phyloP scores from a whole-genome alignment of 2,329 filamentous ascomycete genomes.

The Verticillium nonalfalfae region DNA sequence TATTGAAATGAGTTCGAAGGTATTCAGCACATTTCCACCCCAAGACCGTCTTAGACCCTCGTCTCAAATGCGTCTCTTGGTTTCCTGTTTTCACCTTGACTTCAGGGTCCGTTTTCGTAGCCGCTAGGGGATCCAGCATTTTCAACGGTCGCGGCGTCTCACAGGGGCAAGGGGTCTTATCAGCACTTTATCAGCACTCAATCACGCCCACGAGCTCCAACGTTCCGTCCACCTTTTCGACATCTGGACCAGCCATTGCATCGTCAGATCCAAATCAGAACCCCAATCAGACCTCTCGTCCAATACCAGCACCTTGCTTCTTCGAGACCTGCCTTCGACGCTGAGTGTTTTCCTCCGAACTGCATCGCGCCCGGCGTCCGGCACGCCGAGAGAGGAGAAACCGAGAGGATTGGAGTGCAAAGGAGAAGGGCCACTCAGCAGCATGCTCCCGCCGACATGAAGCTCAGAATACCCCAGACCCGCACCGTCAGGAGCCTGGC shows the following conservation, averaged over 20 bases:
- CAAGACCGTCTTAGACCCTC: no score
- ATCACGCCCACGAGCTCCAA: neutral
- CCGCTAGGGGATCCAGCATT: neutral
- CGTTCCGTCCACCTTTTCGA: neutral
- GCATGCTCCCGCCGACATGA: constrained; percentile 1
- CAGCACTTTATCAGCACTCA: neutral
- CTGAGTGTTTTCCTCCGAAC: neutral
- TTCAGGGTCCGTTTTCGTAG: neutral
- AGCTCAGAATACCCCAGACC: neutral
- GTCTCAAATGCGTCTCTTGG: no score
- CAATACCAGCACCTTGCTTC: neutral
- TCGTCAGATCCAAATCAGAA: neutral
- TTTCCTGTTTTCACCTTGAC: neutral
- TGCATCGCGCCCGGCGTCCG: neutral
- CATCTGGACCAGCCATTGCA: no score
- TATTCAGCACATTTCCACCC: no score
- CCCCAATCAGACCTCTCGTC: neutral
- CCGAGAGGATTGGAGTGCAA: no score
- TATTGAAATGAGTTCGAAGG: neutral
- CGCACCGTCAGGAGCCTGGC: constrained; percentile 1
- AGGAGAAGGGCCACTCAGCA: neutral
- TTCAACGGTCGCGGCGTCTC: neutral
- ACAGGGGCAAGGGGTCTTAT: neutral
- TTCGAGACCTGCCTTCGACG: neutral
- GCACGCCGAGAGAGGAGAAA: neutral